phyloP scores from a whole-genome alignment of 2,329 filamentous ascomycete species.

The Pyrenochaeta sp. region DNA sequence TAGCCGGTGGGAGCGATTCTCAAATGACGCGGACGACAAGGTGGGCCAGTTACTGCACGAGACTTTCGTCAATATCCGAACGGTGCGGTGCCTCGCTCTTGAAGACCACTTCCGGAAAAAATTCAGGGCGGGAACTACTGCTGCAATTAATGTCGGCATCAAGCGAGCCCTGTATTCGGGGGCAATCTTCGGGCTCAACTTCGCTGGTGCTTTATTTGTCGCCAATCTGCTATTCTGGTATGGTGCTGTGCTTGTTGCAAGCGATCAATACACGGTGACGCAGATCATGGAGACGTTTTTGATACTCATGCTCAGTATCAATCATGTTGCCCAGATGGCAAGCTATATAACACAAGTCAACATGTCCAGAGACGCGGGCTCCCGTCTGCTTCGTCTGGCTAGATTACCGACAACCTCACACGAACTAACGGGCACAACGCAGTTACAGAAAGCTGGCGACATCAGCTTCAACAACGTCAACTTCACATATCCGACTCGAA shows the following conservation, averaged over 20 bases:
- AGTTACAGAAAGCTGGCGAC: constrained; percentile 56
- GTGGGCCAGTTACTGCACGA: constrained; percentile 74
- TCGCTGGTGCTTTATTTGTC: constrained; percentile 75
- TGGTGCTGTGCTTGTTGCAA: constrained; percentile 70
- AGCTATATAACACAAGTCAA: constrained; percentile 82
- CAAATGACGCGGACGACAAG: constrained; percentile 69
- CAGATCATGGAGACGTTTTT: constrained; percentile 79
- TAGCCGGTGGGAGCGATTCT: constrained; percentile 74
- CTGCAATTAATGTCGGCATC: constrained; percentile 68
- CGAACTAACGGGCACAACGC: constrained; percentile 63
- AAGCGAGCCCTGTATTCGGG: constrained; percentile 73
- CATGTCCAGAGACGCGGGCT: constrained; percentile 75
- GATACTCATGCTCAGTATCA: constrained; percentile 83
- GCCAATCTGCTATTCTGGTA: constrained; percentile 87
- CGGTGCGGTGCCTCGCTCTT: constrained; percentile 77
- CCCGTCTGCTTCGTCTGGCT: constrained; percentile 75
- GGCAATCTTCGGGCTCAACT: constrained; percentile 78
- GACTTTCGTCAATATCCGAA: constrained; percentile 79
- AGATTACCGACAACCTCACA: constrained; percentile 67
- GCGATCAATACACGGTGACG: constrained; percentile 60
- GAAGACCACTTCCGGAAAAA: constrained; percentile 75
- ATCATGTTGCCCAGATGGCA: constrained; percentile 74
- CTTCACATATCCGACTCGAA: constrained; percentile 75
- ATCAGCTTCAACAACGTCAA: constrained; percentile 69
- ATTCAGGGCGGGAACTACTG: constrained; percentile 62